phyloP scores from a whole-genome alignment of 768 basidiomycete genomes.

The Naganishia friedmannii region DNA sequence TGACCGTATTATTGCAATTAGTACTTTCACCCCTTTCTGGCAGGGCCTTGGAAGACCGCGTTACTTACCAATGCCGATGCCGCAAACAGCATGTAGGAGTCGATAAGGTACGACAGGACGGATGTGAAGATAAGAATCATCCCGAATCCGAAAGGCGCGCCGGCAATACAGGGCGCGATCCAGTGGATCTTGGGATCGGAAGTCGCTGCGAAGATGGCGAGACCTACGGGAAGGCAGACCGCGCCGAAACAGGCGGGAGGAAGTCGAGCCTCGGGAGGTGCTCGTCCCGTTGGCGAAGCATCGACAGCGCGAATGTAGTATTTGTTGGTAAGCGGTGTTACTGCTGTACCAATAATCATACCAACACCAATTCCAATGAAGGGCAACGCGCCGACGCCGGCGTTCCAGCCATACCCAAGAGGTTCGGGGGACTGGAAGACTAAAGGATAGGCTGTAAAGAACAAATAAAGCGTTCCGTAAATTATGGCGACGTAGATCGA shows the following conservation, averaged over 20 bases:
- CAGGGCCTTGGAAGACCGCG: conserved; percentile 59
- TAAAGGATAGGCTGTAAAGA: conserved; percentile 41
- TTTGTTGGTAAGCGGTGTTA: conserved; percentile 15
- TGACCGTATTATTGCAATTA: no score
- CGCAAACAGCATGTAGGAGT: conserved; percentile 48
- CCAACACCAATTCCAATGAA: conserved; percentile 30
- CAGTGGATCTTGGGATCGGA: conserved; percentile 62
- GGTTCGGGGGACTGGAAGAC: conserved; percentile 34
- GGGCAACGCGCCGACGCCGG: conserved; percentile 23
- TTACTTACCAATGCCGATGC: conserved; percentile 66
- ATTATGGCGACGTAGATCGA: conserved; percentile 36
- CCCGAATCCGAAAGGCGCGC: conserved; percentile 50
- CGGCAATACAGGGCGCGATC: conserved; percentile 68
- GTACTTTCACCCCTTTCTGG: no score
- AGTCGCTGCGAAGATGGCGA: conserved; percentile 71
- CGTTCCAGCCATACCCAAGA: conserved; percentile 30
- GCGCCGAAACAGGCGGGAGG: conserved; percentile 57
- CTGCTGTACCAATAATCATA: conserved; percentile 12
- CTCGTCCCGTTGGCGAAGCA: conserved; percentile 43
- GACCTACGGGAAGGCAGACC: conserved; percentile 62
- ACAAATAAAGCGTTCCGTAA: conserved; percentile 41
- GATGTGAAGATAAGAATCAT: conserved; percentile 31
- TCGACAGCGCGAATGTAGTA: conserved; percentile 20
- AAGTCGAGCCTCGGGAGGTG: conserved; percentile 67
- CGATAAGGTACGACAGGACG: conserved; percentile 23